phyloP scores from a whole-genome alignment of 1,284 basidiomycete genomes.

The Dichomitus squalens region DNA sequence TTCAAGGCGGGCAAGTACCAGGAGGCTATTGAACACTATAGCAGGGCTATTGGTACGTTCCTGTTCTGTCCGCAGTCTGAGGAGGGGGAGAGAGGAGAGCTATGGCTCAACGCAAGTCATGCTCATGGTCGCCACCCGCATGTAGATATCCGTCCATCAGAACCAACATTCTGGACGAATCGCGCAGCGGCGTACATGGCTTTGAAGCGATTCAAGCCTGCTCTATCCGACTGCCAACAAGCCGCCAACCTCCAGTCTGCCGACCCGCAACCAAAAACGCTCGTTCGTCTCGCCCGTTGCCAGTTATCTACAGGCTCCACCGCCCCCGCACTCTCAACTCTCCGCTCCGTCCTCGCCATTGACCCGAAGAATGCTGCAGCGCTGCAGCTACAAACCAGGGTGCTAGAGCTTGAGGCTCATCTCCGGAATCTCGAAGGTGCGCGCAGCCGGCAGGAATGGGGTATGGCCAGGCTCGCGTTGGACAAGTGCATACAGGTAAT shows the following conservation, averaged over 20 bases:
- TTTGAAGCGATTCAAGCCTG: slow-evolving; percentile 72
- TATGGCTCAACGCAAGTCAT: background rate
- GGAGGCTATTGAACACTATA: slow-evolving; percentile 78
- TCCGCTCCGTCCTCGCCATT: slow-evolving; percentile 55
- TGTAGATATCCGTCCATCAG: slow-evolving; percentile 55
- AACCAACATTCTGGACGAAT: slow-evolving; percentile 82
- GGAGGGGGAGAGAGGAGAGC: background rate
- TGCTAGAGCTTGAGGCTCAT: slow-evolving; percentile 64
- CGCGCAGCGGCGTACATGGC: slow-evolving; percentile 87
- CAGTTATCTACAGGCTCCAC: slow-evolving; percentile 76
- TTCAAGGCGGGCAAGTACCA: slow-evolving; percentile 71
- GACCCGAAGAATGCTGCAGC: slow-evolving; percentile 62
- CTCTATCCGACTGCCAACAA: slow-evolving; percentile 78
- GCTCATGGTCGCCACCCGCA: background rate
- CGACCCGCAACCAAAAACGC: slow-evolving; percentile 58
- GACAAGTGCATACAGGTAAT: slow-evolving; percentile 73
- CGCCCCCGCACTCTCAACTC: slow-evolving; percentile 62
- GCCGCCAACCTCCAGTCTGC: slow-evolving; percentile 68
- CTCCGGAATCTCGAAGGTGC: slow-evolving; percentile 65
- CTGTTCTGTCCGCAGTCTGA: background rate
- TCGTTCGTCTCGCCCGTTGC: slow-evolving; percentile 79
- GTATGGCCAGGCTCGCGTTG: slow-evolving; percentile 67
- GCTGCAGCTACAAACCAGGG: slow-evolving; percentile 59
- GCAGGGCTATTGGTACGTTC: slow-evolving; percentile 64
- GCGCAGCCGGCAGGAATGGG: slow-evolving; percentile 65